Conservation (phyloP, 805 yeast species). For the Isabelozyma rhagii region DNA sequence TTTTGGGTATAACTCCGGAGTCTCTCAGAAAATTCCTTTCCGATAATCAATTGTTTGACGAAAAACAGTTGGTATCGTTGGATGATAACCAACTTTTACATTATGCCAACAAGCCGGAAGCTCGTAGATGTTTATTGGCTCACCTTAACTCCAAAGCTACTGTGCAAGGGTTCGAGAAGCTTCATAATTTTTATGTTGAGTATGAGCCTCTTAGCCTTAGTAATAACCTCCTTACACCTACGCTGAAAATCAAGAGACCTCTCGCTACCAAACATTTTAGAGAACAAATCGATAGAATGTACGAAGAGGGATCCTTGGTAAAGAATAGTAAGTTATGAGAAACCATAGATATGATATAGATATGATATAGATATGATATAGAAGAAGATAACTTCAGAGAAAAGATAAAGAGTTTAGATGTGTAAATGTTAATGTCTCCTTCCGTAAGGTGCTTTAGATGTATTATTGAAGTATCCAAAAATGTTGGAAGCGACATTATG, state of each 20-base stretch:
- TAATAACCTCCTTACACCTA: conserved; percentile 66
- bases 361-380: neutral
- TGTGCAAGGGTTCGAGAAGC: conserved; percentile 60
- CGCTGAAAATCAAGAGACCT: conserved; percentile 49
- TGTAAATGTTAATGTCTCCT: too few relatives aligned
- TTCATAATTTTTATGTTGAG: conserved; percentile 51
- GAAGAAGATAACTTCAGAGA: neutral
- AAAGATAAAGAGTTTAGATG: too few relatives aligned
- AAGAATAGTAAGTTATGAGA: conserved; percentile 15
- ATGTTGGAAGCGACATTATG: too few relatives aligned
- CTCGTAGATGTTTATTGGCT: conserved; percentile 31
- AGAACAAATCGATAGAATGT: conserved; percentile 21
- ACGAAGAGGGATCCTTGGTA: conserved; percentile 29
- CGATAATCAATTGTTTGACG: conserved; percentile 21
- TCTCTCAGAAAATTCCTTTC: conserved; percentile 4
- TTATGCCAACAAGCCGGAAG: conserved; percentile 27
- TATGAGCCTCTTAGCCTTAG: conserved; percentile 62
- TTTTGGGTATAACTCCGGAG: conserved; percentile 55
- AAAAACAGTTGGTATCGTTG: conserved; percentile 23
- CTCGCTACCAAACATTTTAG: conserved; percentile 23
- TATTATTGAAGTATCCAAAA: too few relatives aligned
- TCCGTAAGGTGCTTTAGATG: too few relatives aligned
- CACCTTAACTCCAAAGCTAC: conserved; percentile 36
- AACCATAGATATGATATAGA: neutral
- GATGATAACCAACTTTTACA: conserved; percentile 23